These are phyloP conservation scores for Zymoseptoria crescenta DNA, from an alignment of 2,329 filamentous ascomycete species.

Conservation along the genomic window DNA sequence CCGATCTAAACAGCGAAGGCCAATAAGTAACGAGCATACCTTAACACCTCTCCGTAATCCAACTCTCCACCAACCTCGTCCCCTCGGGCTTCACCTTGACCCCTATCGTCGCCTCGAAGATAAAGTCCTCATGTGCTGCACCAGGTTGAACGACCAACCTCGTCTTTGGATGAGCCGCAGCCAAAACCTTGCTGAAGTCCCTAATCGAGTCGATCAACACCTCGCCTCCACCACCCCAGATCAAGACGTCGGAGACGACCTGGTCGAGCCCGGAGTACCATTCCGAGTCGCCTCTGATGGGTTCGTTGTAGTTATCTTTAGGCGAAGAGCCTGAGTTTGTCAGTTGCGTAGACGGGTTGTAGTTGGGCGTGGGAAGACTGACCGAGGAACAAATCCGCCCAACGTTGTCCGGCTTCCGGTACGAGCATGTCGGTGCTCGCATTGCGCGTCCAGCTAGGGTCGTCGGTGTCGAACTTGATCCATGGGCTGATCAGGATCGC, in stretches of 20 bases:
- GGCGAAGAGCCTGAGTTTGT: constrained; percentile 8
- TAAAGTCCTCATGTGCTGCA: constrained; percentile 37
- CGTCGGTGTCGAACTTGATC: constrained; percentile 44
- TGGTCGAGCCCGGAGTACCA: constrained; percentile 48
- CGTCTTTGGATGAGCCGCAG: constrained; percentile 32
- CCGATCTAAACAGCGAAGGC: too few species aligned
- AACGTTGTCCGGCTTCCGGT: constrained; percentile 34
- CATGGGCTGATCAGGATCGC: constrained; percentile 52
- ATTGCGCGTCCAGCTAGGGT: constrained; percentile 39
- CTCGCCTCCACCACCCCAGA: constrained; percentile 50
- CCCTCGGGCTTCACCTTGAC: constrained; percentile 32
- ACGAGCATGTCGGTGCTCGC: constrained; percentile 46
- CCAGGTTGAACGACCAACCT: constrained; percentile 30
- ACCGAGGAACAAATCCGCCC: constrained; percentile 44
- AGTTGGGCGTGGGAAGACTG: background rate
- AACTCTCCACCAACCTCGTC: constrained; percentile 31
- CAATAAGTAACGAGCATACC: background rate
- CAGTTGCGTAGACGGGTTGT: background rate
- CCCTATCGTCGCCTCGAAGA: constrained; percentile 34
- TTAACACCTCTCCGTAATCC: constrained; percentile 32
- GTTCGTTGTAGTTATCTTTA: constrained; percentile 48
- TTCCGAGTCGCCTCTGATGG: constrained; percentile 39
- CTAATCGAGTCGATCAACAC: constrained; percentile 50
- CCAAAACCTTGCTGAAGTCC: constrained; percentile 42
- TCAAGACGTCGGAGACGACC: constrained; percentile 39